Evolutionary conservation across 768 basidiomycete species (phyloP).

Genomic region (Leccinellum albellum): DNA sequence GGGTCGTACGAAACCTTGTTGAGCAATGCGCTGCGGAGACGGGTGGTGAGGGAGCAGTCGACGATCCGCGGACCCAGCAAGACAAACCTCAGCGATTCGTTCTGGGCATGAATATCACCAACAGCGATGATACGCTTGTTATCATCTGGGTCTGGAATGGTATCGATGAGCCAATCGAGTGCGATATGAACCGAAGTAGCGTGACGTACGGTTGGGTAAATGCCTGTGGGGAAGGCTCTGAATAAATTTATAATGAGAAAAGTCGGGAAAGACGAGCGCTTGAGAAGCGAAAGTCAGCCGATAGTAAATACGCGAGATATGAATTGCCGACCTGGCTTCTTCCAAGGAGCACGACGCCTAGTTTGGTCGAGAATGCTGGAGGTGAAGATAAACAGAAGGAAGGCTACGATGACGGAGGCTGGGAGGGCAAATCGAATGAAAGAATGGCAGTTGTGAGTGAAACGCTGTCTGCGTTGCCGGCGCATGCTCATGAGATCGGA

Average conservation of each 20-base stretch:
- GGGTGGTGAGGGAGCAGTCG: not conserved
- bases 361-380: conserved; percentile 26
- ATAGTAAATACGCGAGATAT: not conserved
- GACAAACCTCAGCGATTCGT: conserved; percentile 59
- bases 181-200: not conserved
- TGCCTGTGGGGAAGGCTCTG: conserved; percentile 42
- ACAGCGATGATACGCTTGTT: conserved; percentile 64
- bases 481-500: not conserved
- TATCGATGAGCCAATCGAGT: not conserved
- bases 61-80: not conserved
- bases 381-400: conserved; percentile 44
- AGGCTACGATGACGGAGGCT: conserved; percentile 36
- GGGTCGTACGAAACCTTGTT: conserved; percentile 56
- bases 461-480: not conserved
- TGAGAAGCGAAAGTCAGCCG: not conserved
- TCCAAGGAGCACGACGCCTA: not conserved
- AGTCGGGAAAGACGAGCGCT: conserved; percentile 42
- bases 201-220: conserved; percentile 51
- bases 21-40: conserved; percentile 53
- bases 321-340: conserved; percentile 14
- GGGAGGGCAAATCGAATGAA: conserved; percentile 20
- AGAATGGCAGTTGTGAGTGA: not conserved
- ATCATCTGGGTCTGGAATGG: conserved; percentile 43
- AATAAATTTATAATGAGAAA: conserved; percentile 45
- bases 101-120: conserved; percentile 89